Evolutionary conservation across 176 grass and related monocot species (phyloP).

Genomic region (Eragrostis nindensis): DNA sequence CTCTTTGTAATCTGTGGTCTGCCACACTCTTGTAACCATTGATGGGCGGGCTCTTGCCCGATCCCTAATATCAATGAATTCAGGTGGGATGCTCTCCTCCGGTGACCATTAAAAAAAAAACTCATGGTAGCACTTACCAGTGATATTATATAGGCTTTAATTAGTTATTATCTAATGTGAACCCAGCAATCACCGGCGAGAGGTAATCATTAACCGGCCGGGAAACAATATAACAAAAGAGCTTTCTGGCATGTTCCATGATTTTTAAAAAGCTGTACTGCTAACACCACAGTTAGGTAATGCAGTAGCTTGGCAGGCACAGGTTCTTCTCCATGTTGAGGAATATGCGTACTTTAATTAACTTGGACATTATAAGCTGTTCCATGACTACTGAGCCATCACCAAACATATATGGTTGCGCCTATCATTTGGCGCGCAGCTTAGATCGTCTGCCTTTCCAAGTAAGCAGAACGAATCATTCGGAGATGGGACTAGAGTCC

Average conservation of each 20-base stretch:
- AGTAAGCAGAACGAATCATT: not conserved
- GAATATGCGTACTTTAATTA: not conserved
- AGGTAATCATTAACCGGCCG: not conserved
- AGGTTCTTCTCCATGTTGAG: not conserved
- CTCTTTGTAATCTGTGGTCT: too few species aligned
- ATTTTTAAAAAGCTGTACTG: not conserved
- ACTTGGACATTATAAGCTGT: not conserved
- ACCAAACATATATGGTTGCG: not conserved
- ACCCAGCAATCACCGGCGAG: not conserved
- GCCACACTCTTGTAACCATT: too few species aligned
- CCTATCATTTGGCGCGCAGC: not conserved
- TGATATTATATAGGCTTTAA: not conserved
- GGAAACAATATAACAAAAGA: not conserved
- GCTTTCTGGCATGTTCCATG: not conserved
- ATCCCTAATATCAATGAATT: too few species aligned
- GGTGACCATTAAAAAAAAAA: too few species aligned
- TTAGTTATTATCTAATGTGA: not conserved
- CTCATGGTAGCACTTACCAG: not conserved
- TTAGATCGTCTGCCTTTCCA: not conserved
- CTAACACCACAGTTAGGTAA: not conserved
- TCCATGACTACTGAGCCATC: not conserved
- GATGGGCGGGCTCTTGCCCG: too few species aligned
- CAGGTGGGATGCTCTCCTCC: too few species aligned
- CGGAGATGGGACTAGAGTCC: not conserved
- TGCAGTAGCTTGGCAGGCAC: not conserved